Evolutionary conservation across 768 basidiomycete species (phyloP).

Genomic region (Royoungia palumana): DNA sequence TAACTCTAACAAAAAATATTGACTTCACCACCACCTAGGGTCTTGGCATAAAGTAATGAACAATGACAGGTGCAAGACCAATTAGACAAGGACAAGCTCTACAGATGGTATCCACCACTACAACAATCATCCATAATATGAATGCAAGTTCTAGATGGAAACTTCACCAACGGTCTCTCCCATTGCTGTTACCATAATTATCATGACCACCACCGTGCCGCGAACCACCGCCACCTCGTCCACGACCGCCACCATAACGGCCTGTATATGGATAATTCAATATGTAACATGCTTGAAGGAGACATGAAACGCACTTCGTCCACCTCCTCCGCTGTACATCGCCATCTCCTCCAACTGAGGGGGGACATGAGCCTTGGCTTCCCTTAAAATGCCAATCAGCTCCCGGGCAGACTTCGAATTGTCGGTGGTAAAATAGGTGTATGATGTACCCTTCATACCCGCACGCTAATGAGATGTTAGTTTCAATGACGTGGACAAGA

Average conservation of each 20-base stretch:
- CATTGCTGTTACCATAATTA: conserved; percentile 20
- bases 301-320: conserved; percentile 50
- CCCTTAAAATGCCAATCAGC: conserved; percentile 77
- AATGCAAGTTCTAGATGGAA: conserved; percentile 4
- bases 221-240: conserved; percentile 25
- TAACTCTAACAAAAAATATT: too few species aligned
- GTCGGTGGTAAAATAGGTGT: conserved; percentile 96
- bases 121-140: conserved; percentile 19
- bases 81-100: conserved; percentile 9
- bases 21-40: too few species aligned
- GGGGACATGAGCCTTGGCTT: conserved; percentile 83
- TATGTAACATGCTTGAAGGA: background rate
- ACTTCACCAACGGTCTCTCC: conserved; percentile 26
- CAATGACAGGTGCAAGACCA: too few species aligned
- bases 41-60: too few species aligned
- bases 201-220: conserved; percentile 24
- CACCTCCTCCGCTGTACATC: conserved; percentile 78
- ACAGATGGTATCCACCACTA: conserved; percentile 25
- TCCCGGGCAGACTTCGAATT: conserved; percentile 95
- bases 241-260: conserved; percentile 52
- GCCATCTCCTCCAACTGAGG: conserved; percentile 93
- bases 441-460: conserved; percentile 86
- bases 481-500: background rate
- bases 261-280: conserved; percentile 36
- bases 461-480: conserved; percentile 60